phyloP scores from a whole-genome alignment of 2,329 filamentous ascomycete species.

The Xylariaceae sp. region DNA sequence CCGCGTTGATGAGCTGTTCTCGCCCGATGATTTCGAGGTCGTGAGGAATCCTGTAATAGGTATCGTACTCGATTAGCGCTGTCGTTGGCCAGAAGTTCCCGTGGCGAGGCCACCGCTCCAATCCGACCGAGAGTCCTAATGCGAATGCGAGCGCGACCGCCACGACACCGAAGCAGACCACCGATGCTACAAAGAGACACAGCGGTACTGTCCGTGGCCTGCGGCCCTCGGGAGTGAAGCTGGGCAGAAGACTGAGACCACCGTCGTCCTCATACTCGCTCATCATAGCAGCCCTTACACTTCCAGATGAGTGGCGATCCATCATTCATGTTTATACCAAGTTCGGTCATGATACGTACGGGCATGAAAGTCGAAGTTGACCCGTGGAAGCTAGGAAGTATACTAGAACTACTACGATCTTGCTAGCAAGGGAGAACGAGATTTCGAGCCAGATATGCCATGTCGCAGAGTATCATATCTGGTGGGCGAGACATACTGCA shows the following conservation, averaged over 20 bases:
- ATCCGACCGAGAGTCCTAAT: slow-evolving; percentile 22
- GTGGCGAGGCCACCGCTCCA: slow-evolving; percentile 11
- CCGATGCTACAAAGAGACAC: slow-evolving; percentile 14
- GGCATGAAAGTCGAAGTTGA: too few species aligned
- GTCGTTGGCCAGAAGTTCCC: slow-evolving; percentile 1
- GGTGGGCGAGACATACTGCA: too few species aligned
- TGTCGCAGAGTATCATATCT: slow-evolving; percentile 23
- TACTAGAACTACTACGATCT: too few species aligned
- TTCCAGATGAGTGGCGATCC: slow-evolving; percentile 21
- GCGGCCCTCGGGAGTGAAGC: too few species aligned
- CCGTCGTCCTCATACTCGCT: slow-evolving; percentile 16
- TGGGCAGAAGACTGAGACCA: slow-evolving; percentile 15
- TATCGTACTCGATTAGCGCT: slow-evolving; percentile 15
- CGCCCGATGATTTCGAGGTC: slow-evolving; percentile 20
- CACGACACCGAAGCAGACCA: slow-evolving; percentile 18
- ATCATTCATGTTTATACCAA: slow-evolving; percentile 15
- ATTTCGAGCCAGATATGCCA: slow-evolving; percentile 15
- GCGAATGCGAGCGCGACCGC: slow-evolving; percentile 20
- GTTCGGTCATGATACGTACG: too few species aligned
- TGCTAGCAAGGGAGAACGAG: slow-evolving; percentile 17
- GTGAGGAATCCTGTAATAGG: slow-evolving; percentile 20
- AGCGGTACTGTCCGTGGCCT: neutral
- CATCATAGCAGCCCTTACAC: slow-evolving; percentile 19
- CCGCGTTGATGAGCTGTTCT: slow-evolving; percentile 24
- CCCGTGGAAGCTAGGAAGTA: too few species aligned